Conservation (phyloP, 148 eudicot genomes). For the Arctostaphylos glauca region DNA sequence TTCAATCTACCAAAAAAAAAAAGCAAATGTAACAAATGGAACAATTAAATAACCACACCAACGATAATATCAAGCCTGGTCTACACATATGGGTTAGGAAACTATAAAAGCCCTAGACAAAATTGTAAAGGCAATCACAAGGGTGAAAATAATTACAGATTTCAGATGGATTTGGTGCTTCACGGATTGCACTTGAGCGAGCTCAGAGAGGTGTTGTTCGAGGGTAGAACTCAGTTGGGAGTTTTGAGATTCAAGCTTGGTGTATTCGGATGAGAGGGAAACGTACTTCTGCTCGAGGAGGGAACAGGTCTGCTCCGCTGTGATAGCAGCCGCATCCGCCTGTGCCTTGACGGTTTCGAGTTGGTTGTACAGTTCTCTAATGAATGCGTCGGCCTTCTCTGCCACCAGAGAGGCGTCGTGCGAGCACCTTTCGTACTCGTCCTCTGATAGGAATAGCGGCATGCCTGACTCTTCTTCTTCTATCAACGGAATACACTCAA, state of each 20-base stretch:
- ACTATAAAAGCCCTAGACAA: neutral
- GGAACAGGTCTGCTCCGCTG: conserved; percentile 92
- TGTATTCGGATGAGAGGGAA: conserved; percentile 62
- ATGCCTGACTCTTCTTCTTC: conserved; percentile 21
- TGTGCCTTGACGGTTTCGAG: conserved; percentile 77
- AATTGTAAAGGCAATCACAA: neutral
- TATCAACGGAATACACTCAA: too few species aligned
- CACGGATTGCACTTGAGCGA: conserved; percentile 58
- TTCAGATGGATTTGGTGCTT: conserved; percentile 67
- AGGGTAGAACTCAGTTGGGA: conserved; percentile 41
- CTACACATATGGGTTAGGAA: neutral
- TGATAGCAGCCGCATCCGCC: conserved; percentile 77
- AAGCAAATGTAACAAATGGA: neutral
- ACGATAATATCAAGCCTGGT: neutral
- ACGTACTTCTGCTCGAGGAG: conserved; percentile 76
- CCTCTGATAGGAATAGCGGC: conserved; percentile 81
- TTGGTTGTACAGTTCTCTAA: conserved; percentile 43
- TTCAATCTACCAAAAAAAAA: conserved; percentile 45
- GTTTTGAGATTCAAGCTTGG: conserved; percentile 47
- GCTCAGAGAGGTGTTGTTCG: conserved; percentile 44
- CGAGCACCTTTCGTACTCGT: conserved; percentile 54
- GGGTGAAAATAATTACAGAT: conserved; percentile 37
- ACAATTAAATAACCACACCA: conserved; percentile 7
- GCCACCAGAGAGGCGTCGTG: conserved; percentile 55
- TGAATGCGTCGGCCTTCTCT: conserved; percentile 77